Evolutionary conservation across 106 monocot genomes (phyloP).

Genomic region (Platanthera guangdongensis): DNA sequence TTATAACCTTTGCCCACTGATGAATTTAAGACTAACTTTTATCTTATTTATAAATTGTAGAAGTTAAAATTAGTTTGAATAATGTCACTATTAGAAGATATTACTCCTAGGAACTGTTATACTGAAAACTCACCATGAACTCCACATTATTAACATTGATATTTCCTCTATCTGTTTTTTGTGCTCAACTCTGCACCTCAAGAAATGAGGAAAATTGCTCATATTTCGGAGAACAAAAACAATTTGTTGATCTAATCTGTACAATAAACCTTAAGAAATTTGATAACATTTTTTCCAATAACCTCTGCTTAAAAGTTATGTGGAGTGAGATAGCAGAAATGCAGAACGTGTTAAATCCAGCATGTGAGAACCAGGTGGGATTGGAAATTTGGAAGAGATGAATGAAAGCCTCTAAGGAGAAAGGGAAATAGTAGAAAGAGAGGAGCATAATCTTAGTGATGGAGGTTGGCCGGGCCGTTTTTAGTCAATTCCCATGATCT

Average conservation of each 20-base stretch:
- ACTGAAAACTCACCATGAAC: background rate
- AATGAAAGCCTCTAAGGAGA: too few species aligned
- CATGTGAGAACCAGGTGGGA: too few species aligned
- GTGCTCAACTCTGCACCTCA: background rate
- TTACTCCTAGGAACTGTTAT: background rate
- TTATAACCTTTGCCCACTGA: background rate
- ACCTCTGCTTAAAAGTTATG: background rate
- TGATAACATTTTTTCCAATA: background rate
- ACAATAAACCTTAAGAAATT: background rate
- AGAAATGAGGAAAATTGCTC: background rate
- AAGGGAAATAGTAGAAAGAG: too few species aligned
- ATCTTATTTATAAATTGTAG: background rate
- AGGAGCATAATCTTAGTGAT: too few species aligned
- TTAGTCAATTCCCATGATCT: too few species aligned
- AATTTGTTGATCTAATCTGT: background rate
- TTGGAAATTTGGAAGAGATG: too few species aligned
- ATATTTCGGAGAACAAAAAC: background rate
- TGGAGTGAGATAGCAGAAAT: too few species aligned
- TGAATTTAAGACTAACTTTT: background rate
- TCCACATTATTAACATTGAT: background rate
- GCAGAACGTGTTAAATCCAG: too few species aligned
- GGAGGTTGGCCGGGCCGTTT: too few species aligned
- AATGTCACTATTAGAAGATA: too few species aligned
- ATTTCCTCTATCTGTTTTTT: background rate
- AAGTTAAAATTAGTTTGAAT: too few species aligned